These are phyloP conservation scores for Arctostaphylos glauca DNA, from an alignment of 148 eudicot species.

Conservation along the genomic window DNA sequence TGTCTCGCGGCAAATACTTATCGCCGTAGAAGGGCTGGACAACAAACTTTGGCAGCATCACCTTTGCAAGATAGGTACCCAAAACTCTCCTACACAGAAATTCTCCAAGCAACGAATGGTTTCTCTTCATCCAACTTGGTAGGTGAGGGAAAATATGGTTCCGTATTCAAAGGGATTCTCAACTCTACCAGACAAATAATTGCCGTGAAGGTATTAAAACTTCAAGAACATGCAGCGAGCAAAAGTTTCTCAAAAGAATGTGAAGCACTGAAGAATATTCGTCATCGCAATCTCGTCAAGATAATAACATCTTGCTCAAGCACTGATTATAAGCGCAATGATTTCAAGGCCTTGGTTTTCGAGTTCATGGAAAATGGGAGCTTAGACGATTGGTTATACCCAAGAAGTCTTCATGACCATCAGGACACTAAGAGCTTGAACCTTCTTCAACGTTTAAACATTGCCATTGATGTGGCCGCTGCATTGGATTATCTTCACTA, in stretches of 20 bases:
- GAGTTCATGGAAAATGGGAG: constrained; percentile 16
- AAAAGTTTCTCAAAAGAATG: constrained; percentile 28
- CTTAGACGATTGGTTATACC: too few species aligned
- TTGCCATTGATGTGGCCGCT: too few species aligned
- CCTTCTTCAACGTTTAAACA: too few species aligned
- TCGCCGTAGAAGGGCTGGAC: not conserved
- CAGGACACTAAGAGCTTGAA: too few species aligned
- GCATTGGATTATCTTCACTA: too few species aligned
- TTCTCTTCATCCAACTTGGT: constrained; percentile 24
- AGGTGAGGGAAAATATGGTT: too few species aligned
- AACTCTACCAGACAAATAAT: not conserved
- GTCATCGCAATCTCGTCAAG: constrained; percentile 24
- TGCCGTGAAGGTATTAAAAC: constrained; percentile 33
- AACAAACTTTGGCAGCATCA: not conserved
- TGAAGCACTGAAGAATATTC: not conserved
- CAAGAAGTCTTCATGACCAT: too few species aligned
- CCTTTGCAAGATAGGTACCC: not conserved
- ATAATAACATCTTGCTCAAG: constrained; percentile 26
- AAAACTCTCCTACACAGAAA: constrained; percentile 14
- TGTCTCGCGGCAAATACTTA: not conserved
- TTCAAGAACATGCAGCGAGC: constrained; percentile 19
- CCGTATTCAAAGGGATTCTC: constrained; percentile 26
- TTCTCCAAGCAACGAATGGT: constrained; percentile 20
- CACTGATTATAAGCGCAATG: constrained; percentile 12
- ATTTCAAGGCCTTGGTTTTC: constrained; percentile 23